Base-by-base conservation (phyloP, 2,329 filamentous ascomycete genomes). In the Exserohilum rostratum region DNA sequence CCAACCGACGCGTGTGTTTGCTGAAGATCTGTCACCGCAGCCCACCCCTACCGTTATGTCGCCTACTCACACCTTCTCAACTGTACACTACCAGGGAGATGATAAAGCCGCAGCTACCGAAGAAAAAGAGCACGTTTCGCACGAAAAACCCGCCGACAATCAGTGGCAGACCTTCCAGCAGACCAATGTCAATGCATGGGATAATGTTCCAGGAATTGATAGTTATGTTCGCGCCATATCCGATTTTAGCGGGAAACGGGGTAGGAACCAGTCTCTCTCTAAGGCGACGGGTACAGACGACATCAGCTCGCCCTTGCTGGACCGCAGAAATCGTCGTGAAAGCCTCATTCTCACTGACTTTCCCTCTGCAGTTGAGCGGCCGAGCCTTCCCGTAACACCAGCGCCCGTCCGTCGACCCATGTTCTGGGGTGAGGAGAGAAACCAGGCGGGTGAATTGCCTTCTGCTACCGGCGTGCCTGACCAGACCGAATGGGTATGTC, bases 401-500 rank as follows among this genome's bases (percentile, higher is more conserved):
- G 91, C 91, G 12, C 91, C 92, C 13, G 83, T 93, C 65, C 84
- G 85, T 59, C 82, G 89, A 65, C 80, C 83, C 30, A 87, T 79
- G 46, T 90, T 89, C 73, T 91, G 87, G 88, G 86, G 84, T 46
- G 79, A 80, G 22, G 84, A 85, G 55, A 81, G 81, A 46, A 80
- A 85, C 55, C 79, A 79, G 33, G 77, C 79, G 60, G 82, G 82
- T 59, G 80, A 82, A 68, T 80, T 96, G 64, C 91, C 91, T 58
- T 80, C 81, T 61, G 92, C 93, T 45, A 85, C 90, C 72, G 93
- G 91, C 46, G 92, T 96, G 61, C 92, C 93, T 58, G 82, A 86
- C 75, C 93, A 96, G 83, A 84, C 86, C 72, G 91, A 96, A 76
- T 97, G 93, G 93, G 92, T 96, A 91, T 89, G 91, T 91, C 82